Evolutionary conservation across 139 green algal genomes (phyloP), one percentile per base, ranked within the genome.

Genomic region (Yamagishiella unicocca): DNA sequence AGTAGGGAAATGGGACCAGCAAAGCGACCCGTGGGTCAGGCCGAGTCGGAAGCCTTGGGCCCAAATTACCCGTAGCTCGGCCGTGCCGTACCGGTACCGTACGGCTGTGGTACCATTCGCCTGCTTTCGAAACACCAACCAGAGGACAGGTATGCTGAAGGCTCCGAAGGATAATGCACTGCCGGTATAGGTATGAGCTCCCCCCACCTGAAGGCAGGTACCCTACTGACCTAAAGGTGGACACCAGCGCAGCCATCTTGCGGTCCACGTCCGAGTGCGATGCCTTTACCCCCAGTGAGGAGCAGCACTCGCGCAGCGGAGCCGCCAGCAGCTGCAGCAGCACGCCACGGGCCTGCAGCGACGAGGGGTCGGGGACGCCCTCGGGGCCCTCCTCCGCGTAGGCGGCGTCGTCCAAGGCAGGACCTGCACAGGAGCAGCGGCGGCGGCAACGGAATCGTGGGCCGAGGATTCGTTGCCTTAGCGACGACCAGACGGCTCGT

Each of bases 291-390:
- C 45, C 37, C 58, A 82, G 61, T 3, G 14, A 14, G 61, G 29
- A 35, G 79, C 58, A 85, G n/a, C 29, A 37, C 21, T 75, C 61
- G 29, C 79, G 79, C 61, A 85, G 21, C 10, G 79, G 79, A 19
- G 38, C 79, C 29, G 79, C 79, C 61, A 85, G 79, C 79, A 85
- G 79, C 61, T 75, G 79, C 31, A 61, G 42, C 79, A 85, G 79
- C 40, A 85, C 79, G 27, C 42, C 79, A 22, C 79, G 79, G 4
- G 62, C 40, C 79, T 75, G 61, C 27, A 85, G 10, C 54, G 27
- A 25, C 37, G 54, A 3, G 14, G 61, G 42, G 42, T 58, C 62
- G 29, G 61, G 61, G 35, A 35, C 46, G 33, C 50, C 75, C 24
- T 27, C 54, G 37, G 9, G 14, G 79, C 42, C 79, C 27, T 84